These are phyloP conservation scores for Gautieria morchelliformis DNA, from an alignment of 768 basidiomycete genomes.

Conservation along the genomic window DNA sequence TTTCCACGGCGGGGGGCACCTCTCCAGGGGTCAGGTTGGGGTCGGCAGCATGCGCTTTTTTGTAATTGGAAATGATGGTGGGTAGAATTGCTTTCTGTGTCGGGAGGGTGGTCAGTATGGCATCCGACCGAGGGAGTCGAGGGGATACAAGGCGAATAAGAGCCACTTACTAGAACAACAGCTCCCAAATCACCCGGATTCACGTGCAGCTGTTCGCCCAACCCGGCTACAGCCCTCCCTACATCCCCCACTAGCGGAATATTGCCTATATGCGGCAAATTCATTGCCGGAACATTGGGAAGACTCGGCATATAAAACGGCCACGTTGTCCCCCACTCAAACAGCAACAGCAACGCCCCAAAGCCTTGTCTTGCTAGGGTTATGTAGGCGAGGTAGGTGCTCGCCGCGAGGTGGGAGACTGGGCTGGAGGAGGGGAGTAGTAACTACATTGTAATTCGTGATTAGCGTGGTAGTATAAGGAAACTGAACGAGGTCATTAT, in stretches of 20 bases:
- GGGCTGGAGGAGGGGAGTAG: neutral
- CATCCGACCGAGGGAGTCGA: too few relatives aligned
- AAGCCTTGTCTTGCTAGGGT: constrained; percentile 8
- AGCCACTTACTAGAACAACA: constrained; percentile 13
- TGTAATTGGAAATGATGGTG: neutral
- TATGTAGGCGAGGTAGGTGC: neutral
- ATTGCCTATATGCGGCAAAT: too few relatives aligned
- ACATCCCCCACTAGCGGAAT: too few relatives aligned
- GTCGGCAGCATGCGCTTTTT: neutral
- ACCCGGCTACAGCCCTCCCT: too few relatives aligned
- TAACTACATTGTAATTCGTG: too few relatives aligned
- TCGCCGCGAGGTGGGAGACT: neutral
- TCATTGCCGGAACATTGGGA: too few relatives aligned
- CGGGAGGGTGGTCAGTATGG: neutral
- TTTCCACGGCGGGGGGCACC: too few relatives aligned
- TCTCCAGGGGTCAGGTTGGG: neutral
- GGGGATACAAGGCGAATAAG: neutral
- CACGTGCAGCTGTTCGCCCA: too few relatives aligned
- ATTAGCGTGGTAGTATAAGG: too few relatives aligned
- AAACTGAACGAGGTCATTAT: too few relatives aligned
- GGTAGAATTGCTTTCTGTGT: neutral
- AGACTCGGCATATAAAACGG: constrained; percentile 17
- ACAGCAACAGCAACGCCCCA: constrained; percentile 16
- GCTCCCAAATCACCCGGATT: constrained; percentile 15
- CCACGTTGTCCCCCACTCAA: constrained; percentile 24